Percentiles rank a stretch among this genome's conserved stretches.
These are phyloP conservation scores for Paulownia fortunei DNA, from an alignment of 257 asterid species.

Conservation along the genomic window DNA sequence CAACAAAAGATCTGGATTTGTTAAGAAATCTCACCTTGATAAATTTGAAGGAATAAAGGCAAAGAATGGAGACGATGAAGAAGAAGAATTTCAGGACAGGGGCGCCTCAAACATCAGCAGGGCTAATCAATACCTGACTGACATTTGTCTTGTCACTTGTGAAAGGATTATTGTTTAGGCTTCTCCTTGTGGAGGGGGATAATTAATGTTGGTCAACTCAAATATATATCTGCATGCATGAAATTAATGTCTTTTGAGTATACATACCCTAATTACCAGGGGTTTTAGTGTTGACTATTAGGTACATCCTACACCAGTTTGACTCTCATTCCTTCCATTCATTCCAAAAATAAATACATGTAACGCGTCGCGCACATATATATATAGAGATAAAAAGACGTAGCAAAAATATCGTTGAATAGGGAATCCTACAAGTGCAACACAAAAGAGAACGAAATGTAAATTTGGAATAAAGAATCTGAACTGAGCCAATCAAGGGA, in stretches of 20 bases:
- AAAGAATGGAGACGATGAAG: neutral
- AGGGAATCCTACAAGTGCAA: too few relatives aligned
- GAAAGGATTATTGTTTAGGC: neutral
- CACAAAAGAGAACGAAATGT: too few relatives aligned
- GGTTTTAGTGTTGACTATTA: slow-evolving; percentile 27
- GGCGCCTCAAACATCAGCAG: neutral
- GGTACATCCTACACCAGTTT: neutral
- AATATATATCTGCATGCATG: neutral
- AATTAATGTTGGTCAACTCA: neutral
- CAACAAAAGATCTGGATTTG: neutral
- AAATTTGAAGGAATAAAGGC: neutral
- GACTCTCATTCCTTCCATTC: slow-evolving; percentile 22
- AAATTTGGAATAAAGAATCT: too few relatives aligned
- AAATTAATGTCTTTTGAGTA: neutral
- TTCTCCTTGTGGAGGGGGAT: neutral
- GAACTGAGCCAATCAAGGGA: too few relatives aligned
- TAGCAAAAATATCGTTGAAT: too few relatives aligned
- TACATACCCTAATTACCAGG: slow-evolving; percentile 23
- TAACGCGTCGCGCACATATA: too few relatives aligned
- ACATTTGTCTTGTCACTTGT: too few relatives aligned
- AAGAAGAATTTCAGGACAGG: neutral
- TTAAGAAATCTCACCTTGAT: neutral
- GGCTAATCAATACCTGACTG: neutral
- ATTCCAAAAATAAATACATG: too few relatives aligned
- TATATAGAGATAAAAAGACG: too few relatives aligned